These are phyloP conservation scores for Taiozyma onychis DNA, from an alignment of 1,139 yeast genomes.

Conservation along the genomic window DNA sequence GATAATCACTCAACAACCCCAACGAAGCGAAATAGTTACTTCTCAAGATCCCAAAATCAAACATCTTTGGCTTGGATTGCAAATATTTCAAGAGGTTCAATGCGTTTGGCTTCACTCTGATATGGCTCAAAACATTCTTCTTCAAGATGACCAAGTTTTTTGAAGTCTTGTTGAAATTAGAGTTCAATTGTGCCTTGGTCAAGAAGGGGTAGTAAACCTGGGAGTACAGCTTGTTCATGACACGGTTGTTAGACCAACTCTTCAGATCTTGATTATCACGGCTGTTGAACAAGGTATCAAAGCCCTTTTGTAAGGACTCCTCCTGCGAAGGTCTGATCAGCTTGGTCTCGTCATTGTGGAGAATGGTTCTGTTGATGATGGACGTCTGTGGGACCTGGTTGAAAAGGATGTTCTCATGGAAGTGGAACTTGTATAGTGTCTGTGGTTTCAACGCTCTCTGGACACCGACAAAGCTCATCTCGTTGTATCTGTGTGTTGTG, in stretches of 20 bases:
- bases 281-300: slow-evolving; percentile 4
- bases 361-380: slow-evolving; percentile 14
- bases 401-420: slow-evolving; percentile 18
- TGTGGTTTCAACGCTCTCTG: slow-evolving; percentile 6
- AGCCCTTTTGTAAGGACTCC: slow-evolving; percentile 11
- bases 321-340: slow-evolving; percentile 7
- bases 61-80: not conserved
- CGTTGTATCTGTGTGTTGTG: not conserved
- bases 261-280: not conserved
- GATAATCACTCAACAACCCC: slow-evolving; percentile 10
- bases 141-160: not conserved
- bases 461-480: slow-evolving; percentile 4
- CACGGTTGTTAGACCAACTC: slow-evolving; percentile 2
- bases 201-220: slow-evolving; percentile 17
- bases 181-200: slow-evolving; percentile 8
- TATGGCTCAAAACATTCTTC: slow-evolving; percentile 5
- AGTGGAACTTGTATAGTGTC: slow-evolving; percentile 13
- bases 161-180: slow-evolving; percentile 7
- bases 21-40: slow-evolving; percentile 15
- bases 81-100: slow-evolving; percentile 3
- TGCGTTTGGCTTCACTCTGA: slow-evolving; percentile 6
- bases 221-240: slow-evolving; percentile 8
- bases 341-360: slow-evolving; percentile 7
- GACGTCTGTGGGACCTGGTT: slow-evolving; percentile 12
- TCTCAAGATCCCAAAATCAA: slow-evolving; percentile 19